Evolutionary conservation across 129 eudicot genomes (phyloP).

Genomic region (Escallonia rubra): DNA sequence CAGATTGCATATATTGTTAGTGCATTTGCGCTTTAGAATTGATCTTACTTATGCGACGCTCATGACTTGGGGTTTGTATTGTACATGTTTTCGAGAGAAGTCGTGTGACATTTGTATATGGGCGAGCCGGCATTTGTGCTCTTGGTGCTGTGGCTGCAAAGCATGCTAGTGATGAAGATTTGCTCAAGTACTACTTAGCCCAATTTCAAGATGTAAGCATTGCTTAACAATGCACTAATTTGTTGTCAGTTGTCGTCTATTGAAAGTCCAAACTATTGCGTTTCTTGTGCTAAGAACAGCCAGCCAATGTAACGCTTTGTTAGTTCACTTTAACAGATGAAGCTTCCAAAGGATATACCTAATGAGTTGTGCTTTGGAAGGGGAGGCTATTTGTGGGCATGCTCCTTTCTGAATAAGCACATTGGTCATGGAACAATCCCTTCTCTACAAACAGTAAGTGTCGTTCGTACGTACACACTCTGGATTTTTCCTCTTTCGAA

Average conservation of each 20-base stretch:
- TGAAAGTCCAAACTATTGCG: too few relatives aligned
- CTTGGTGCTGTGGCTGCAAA: constrained; percentile 24
- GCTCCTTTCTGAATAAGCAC: constrained; percentile 3
- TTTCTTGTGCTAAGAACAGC: too few relatives aligned
- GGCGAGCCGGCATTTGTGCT: constrained; percentile 18
- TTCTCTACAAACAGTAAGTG: constrained; percentile 3
- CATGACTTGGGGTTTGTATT: not conserved
- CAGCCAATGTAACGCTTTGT: not conserved
- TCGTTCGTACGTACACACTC: not conserved
- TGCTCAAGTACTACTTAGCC: constrained; percentile 8
- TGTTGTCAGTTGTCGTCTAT: too few relatives aligned
- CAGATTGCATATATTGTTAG: not conserved
- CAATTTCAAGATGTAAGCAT: constrained; percentile 10
- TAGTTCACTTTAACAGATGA: not conserved
- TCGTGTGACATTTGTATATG: constrained; percentile 10
- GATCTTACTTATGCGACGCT: too few relatives aligned
- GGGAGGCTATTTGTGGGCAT: constrained; percentile 17
- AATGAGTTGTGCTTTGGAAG: constrained; percentile 14
- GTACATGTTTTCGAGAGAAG: constrained; percentile 1
- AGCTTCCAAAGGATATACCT: constrained; percentile 1
- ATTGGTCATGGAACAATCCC: not conserved
- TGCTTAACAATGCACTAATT: not conserved
- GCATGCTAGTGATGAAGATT: not conserved
- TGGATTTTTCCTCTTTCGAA: too few relatives aligned
- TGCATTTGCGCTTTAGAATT: too few relatives aligned